Conservation (phyloP, 164 flowering plant genomes). For the Sedum album region DNA sequence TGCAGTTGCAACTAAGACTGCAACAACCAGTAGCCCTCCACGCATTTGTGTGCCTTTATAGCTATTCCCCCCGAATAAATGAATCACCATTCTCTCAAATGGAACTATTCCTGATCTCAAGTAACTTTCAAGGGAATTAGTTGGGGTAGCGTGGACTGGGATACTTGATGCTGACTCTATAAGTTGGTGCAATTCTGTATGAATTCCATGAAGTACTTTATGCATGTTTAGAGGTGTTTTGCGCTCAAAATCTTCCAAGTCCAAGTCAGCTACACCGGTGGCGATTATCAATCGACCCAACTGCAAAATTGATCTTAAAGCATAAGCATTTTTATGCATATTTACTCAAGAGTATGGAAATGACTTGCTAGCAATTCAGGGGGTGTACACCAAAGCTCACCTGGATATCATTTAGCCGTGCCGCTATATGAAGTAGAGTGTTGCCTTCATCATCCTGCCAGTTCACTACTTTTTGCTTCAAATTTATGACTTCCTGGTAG, state of each 20-base stretch:
- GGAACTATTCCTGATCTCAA: neutral
- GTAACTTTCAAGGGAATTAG: neutral
- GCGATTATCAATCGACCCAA: neutral
- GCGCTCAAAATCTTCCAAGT: slow-evolving; percentile 6
- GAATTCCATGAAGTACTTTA: neutral
- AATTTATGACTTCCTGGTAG: neutral
- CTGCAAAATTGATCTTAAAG: slow-evolving; percentile 2
- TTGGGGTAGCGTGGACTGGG: no score
- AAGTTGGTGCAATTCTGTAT: neutral
- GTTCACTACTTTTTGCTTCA: neutral
- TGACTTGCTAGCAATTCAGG: no score
- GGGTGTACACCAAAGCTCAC: slow-evolving; percentile 3
- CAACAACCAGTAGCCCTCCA: slow-evolving; percentile 13
- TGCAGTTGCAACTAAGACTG: slow-evolving; percentile 13
- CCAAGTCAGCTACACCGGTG: neutral
- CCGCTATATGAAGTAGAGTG: slow-evolving; percentile 20
- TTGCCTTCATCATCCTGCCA: slow-evolving; percentile 21
- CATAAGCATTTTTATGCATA: neutral
- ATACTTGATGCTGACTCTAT: no score
- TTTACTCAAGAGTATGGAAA: neutral
- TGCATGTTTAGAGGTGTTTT: no score
- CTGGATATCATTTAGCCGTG: neutral
- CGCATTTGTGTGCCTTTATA: neutral
- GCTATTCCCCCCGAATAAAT: neutral
- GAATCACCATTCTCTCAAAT: neutral